Percentiles rank a stretch among this genome's conserved stretches.
These are phyloP conservation scores for Aspergillus alliaceus DNA, from an alignment of 2,329 filamentous ascomycete species.

Conservation along the genomic window DNA sequence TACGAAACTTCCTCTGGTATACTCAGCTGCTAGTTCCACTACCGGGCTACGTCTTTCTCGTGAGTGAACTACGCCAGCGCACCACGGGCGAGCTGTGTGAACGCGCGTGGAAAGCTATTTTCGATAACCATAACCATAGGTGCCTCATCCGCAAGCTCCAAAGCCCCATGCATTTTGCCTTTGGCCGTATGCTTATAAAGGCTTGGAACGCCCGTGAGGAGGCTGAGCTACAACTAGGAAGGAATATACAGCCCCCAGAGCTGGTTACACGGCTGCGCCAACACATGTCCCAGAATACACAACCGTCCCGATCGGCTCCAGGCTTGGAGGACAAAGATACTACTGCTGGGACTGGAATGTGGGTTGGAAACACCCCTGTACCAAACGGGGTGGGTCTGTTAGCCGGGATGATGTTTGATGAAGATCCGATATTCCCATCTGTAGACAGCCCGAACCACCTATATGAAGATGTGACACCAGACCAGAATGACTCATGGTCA, in stretches of 20 bases:
- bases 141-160: neutral
- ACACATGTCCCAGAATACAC: neutral
- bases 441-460: neutral
- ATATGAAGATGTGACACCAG: neutral
- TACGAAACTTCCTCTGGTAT: neutral
- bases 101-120: neutral
- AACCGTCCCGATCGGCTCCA: neutral
- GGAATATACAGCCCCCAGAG: neutral
- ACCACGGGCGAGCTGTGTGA: neutral
- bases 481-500: neutral
- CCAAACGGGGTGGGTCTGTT: neutral
- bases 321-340: neutral
- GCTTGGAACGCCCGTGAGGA: neutral
- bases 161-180: neutral
- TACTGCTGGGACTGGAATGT: neutral
- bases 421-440: neutral
- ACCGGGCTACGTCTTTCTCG: neutral
- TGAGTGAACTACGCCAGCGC: neutral
- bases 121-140: neutral
- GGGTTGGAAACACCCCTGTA: neutral
- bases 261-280: neutral
- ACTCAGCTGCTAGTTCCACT: neutral
- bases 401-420: neutral
- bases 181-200: neutral
- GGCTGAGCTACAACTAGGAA: neutral